Evolutionary conservation across 176 grass and related monocot species (phyloP), one percentile per base, ranked within the genome.

Genomic region (Bonia amplexicaulis): DNA sequence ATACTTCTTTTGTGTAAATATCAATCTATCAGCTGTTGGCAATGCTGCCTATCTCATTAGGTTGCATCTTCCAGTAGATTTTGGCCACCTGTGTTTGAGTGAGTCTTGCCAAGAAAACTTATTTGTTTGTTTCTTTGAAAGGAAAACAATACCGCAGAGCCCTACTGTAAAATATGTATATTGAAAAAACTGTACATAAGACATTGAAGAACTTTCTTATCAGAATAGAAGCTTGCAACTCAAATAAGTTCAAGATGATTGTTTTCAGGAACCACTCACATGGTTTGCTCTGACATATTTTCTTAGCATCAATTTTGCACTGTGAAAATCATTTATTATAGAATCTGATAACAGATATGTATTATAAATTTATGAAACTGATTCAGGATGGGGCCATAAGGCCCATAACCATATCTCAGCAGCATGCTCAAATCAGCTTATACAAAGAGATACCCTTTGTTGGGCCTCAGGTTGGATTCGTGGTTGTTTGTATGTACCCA

Each of bases 21-120:
- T n/a, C 9, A 55, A 55, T 74, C 12, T 74, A 19, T 53, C 41
- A 69, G 20, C 29, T 80, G 59, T 80, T 85, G 33, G 17, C 11
- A 48, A 58, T 74, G 9, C 40, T 79, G 2, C 61, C 83, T 69
- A 17, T 84, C 51, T 69, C 69, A 42, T 69, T 49, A 41, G 63
- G 41, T 31, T 72, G 60, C 25, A 75, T 87, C 51, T 57, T 57
- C 22, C 66, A 65, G 73, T 59, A 78, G 22, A 69, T 73, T 55
- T 70, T 58, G 45, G 41, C 47, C 53, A 41, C 51, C n/a, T 8
- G 77, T 61, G 35, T 31, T 44, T 22, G 20, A 73, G 25, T 79
- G 53, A 61, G 14, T 73, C 5, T 20, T 80, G 27, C 55, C 27
- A 76, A 84, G 22, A 80, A 20, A 75, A 16, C 33, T 59, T n/a